Conservation (phyloP, 768 basidiomycete species). For the Mycena kentingensis region DNA sequence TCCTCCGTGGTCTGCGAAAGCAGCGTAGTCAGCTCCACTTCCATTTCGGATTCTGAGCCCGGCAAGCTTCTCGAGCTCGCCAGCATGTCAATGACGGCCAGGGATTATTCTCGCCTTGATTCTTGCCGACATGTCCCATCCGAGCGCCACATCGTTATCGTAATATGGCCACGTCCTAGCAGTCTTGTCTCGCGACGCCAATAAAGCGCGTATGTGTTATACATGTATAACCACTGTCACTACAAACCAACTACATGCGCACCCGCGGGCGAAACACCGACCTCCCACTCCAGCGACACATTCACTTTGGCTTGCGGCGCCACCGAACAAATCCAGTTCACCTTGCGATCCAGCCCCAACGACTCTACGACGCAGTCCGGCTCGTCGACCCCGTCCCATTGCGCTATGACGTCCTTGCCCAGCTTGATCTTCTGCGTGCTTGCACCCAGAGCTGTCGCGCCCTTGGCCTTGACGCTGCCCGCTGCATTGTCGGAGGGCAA, state of each 20-base stretch:
- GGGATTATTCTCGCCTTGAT: too few relatives aligned
- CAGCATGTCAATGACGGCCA: too few relatives aligned
- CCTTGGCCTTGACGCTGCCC: not conserved
- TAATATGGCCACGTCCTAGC: too few relatives aligned
- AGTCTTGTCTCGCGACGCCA: too few relatives aligned
- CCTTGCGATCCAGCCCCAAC: conserved; percentile 35
- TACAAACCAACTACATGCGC: conserved; percentile 28
- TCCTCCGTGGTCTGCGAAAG: too few relatives aligned
- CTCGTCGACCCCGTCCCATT: conserved; percentile 43
- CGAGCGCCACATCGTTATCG: too few relatives aligned
- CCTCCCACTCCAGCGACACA: conserved; percentile 38
- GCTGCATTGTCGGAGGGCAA: conserved; percentile 6
- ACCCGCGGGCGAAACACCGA: conserved; percentile 29
- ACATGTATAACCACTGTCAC: too few relatives aligned
- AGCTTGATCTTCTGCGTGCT: conserved; percentile 4
- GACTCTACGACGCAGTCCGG: conserved; percentile 26
- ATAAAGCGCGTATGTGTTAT: too few relatives aligned
- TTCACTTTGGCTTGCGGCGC: conserved; percentile 36
- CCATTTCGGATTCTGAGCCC: too few relatives aligned
- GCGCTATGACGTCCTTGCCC: conserved; percentile 31
- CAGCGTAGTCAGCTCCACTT: too few relatives aligned
- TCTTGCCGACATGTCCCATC: too few relatives aligned
- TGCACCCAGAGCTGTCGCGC: not conserved
- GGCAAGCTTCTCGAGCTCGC: too few relatives aligned
- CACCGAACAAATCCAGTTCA: conserved; percentile 35